Conservation (phyloP, 352 stramenopile genomes). For the Phytophthora boehmeriae region DNA sequence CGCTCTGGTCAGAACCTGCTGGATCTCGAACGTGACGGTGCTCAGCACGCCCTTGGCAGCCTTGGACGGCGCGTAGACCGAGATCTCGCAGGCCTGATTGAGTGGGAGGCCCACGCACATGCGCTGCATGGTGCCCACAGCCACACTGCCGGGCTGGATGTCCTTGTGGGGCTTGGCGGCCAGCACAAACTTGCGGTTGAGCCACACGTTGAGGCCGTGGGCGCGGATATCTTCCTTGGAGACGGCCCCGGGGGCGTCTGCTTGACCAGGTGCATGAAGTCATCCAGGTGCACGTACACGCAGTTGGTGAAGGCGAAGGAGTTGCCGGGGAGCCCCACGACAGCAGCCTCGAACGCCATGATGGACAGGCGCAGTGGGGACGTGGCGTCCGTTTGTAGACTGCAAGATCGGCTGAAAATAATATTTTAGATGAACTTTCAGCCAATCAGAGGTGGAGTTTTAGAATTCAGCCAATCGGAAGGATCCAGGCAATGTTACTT, state of each 20-base stretch:
- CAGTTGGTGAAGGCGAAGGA: constrained; percentile 86
- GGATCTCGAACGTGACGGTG: constrained; percentile 85
- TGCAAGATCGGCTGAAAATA: constrained; percentile 18
- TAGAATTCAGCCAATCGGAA: no score
- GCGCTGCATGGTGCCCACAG: constrained; percentile 79
- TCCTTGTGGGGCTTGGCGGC: constrained; percentile 78
- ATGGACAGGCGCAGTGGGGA: neutral
- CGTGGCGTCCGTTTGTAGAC: neutral
- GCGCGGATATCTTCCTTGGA: constrained; percentile 75
- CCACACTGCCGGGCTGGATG: constrained; percentile 57
- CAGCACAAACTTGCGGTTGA: constrained; percentile 86
- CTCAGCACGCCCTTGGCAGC: constrained; percentile 51
- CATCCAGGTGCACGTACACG: constrained; percentile 77
- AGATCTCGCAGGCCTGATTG: constrained; percentile 65
- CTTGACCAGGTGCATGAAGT: constrained; percentile 75
- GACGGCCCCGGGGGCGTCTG: constrained; percentile 66
- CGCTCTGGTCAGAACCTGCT: constrained; percentile 72
- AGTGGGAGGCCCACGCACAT: constrained; percentile 76
- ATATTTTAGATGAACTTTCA: constrained; percentile 11
- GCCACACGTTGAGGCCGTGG: constrained; percentile 80
- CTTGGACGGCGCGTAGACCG: constrained; percentile 61
- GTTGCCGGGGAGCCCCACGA: constrained; percentile 77
- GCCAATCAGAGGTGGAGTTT: constrained; percentile 12
- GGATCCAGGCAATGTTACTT: neutral
- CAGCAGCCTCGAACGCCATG: constrained; percentile 66